These are phyloP conservation scores for Dalbergia oliveri DNA, from an alignment of 306 rosid genomes.

Conservation along the genomic window DNA sequence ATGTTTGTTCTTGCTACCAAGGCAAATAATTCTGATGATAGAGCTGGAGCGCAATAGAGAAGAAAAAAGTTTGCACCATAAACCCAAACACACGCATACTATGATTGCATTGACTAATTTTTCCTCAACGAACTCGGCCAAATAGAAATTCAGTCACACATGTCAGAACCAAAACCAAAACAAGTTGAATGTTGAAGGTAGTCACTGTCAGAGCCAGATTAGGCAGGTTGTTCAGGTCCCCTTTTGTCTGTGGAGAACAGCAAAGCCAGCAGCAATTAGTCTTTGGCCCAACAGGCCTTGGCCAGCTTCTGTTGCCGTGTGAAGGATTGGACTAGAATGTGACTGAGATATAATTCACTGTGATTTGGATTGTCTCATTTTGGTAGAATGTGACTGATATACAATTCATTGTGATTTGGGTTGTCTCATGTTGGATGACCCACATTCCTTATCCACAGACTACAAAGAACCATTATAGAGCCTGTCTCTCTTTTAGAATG, in stretches of 20 bases:
- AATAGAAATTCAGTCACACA: not conserved
- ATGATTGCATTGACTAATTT: conserved; percentile 39
- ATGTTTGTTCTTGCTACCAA: not conserved
- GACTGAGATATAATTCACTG: not conserved
- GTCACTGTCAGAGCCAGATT: conserved; percentile 47
- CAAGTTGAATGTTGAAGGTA: conserved; percentile 9
- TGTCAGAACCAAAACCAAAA: conserved; percentile 28
- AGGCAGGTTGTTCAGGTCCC: conserved; percentile 48
- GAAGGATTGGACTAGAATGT: conserved; percentile 22
- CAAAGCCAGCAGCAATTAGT: conserved; percentile 38
- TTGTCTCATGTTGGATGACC: conserved; percentile 43
- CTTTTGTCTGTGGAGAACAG: conserved; percentile 43
- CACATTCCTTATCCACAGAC: conserved; percentile 26
- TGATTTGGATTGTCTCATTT: conserved; percentile 33
- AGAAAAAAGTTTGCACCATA: conserved; percentile 15
- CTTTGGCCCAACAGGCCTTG: conserved; percentile 32
- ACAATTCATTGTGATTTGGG: conserved; percentile 25
- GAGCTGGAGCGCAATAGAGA: conserved; percentile 9
- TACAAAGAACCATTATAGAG: not conserved
- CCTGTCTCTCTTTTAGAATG: conserved; percentile 1
- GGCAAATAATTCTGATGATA: conserved; percentile 11
- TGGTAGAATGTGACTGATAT: not conserved
- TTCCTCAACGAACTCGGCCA: conserved; percentile 17
- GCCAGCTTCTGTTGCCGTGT: conserved; percentile 41
- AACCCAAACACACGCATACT: conserved; percentile 16